phyloP scores from a whole-genome alignment of 176 grass and related monocot genomes.

The Triticum dicoccoides region DNA sequence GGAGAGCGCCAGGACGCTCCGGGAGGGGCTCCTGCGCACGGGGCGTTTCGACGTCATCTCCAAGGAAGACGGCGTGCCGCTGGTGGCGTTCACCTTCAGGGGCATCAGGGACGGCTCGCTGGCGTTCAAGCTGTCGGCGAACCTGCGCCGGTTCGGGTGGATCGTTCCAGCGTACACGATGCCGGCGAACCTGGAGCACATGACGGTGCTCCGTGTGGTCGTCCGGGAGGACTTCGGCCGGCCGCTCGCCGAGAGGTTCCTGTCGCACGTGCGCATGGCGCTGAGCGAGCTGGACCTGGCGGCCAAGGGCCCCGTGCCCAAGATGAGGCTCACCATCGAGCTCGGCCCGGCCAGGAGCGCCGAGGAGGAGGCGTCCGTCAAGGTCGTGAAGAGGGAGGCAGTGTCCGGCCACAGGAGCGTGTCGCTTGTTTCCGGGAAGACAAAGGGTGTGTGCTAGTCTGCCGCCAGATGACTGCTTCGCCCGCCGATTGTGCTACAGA shows the following conservation, averaged over 20 bases:
- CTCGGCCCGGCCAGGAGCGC: slow-evolving; percentile 16
- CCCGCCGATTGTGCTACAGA: neutral
- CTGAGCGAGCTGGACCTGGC: slow-evolving; percentile 44
- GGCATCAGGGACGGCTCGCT: slow-evolving; percentile 13
- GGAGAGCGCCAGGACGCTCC: slow-evolving; percentile 62
- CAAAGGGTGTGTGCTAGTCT: slow-evolving; percentile 56
- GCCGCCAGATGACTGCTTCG: neutral
- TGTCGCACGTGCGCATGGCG: slow-evolving; percentile 50
- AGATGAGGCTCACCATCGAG: slow-evolving; percentile 57
- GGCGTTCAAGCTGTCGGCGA: slow-evolving; percentile 55
- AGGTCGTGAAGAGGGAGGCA: slow-evolving; percentile 46
- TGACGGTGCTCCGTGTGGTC: slow-evolving; percentile 69
- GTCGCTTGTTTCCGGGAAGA: slow-evolving; percentile 55
- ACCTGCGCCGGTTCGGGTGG: slow-evolving; percentile 66
- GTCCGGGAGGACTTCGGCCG: slow-evolving; percentile 75
- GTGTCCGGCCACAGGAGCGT: slow-evolving; percentile 36
- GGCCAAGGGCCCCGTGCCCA: slow-evolving; percentile 30
- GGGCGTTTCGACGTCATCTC: slow-evolving; percentile 72
- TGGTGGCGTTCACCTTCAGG: slow-evolving; percentile 88
- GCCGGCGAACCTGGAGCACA: slow-evolving; percentile 68
- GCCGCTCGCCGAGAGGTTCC: slow-evolving; percentile 52
- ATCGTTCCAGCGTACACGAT: slow-evolving; percentile 92
- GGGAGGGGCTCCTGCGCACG: slow-evolving; percentile 46
- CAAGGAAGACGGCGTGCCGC: slow-evolving; percentile 72
- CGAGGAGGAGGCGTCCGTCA: slow-evolving; percentile 42